Base-by-base conservation (phyloP, 352 stramenopile genomes). In the Plasmopara muralis region DNA sequence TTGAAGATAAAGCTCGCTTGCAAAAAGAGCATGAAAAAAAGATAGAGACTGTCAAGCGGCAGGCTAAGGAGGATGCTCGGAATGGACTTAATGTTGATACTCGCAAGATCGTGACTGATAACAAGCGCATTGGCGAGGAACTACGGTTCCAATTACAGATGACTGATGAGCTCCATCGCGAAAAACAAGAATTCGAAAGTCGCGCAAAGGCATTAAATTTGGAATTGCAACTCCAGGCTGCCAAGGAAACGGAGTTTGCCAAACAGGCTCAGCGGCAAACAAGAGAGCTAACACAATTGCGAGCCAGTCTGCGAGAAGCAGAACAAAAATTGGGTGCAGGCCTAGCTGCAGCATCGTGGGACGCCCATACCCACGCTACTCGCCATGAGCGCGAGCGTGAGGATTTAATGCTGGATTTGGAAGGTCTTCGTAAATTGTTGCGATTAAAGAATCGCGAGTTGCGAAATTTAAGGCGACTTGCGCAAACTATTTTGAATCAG, bases 391-490 rank as follows among this genome's bases (percentile, higher is more conserved):
- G 74, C 10, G 76, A 88, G 48, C 64, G 86, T 6, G 86, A 97
- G 47, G 87, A 97, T 28, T 68, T 93, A 60, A 72, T 68, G 9
- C 62, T 97, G 16, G 92, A 97, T 60, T 70, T 77, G 6, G 77
- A 93, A 8, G 91, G 83, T 4, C 70, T 97, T 18, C 72, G 85
- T 14, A 73, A 90, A 45, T 64, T 97, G 15, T 50, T 98, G 20
- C 66, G 74, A 10, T 70, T 97, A 14, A 97, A 97, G 58, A 97
- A 98, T 67, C 91, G 93, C 50, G 93, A 98, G 75, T 65, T 98
- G 33, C 72, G 80, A 12, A 90, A 94, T 47, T 68, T 98, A 33
- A 73, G 88, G 25, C 74, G 75, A 33, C 81, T 97, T 12, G 78
- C 89, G 6, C 79, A 97, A 55, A 91, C 79, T 12, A 94, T 98